These are phyloP conservation scores for Metschnikowia anglica DNA, from an alignment of 805 yeast genomes.

Conservation along the genomic window DNA sequence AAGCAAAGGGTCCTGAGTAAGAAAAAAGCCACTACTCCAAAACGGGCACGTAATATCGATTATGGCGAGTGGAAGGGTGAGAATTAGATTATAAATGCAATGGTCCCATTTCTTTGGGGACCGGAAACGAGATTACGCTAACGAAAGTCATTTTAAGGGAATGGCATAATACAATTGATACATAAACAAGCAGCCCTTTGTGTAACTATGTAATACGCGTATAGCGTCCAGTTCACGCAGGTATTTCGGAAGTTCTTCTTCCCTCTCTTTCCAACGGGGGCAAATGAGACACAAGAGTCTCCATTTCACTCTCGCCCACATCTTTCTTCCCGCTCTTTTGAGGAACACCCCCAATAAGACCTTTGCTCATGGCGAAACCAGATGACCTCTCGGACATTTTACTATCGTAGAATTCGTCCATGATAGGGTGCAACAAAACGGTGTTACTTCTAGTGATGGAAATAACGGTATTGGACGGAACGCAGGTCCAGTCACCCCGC, in stretches of 20 bases:
- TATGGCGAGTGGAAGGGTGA: constrained; percentile 2
- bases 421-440: constrained; percentile 84
- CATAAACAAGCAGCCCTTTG: neutral
- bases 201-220: neutral
- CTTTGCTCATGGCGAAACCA: constrained; percentile 83
- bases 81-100: constrained; percentile 5
- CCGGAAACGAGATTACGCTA: constrained; percentile 11
- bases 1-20: constrained; percentile 31
- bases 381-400: constrained; percentile 70
- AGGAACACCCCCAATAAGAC: constrained; percentile 91
- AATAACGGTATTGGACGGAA: constrained; percentile 85
- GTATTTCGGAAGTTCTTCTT: constrained; percentile 21
- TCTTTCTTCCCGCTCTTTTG: constrained; percentile 37
- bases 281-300: constrained; percentile 24
- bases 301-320: constrained; percentile 8
- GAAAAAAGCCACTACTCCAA: neutral
- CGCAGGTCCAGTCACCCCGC: constrained; percentile 95
- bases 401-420: constrained; percentile 81
- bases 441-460: constrained; percentile 78
- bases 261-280: constrained; percentile 42
- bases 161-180: constrained; percentile 8
- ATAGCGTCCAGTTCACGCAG: no score
- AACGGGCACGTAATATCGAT: neutral
- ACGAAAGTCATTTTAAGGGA: constrained; percentile 5
- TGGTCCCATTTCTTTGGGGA: constrained; percentile 3